phyloP scores from a whole-genome alignment of 1,284 basidiomycete genomes.

The Athelia sp. region DNA sequence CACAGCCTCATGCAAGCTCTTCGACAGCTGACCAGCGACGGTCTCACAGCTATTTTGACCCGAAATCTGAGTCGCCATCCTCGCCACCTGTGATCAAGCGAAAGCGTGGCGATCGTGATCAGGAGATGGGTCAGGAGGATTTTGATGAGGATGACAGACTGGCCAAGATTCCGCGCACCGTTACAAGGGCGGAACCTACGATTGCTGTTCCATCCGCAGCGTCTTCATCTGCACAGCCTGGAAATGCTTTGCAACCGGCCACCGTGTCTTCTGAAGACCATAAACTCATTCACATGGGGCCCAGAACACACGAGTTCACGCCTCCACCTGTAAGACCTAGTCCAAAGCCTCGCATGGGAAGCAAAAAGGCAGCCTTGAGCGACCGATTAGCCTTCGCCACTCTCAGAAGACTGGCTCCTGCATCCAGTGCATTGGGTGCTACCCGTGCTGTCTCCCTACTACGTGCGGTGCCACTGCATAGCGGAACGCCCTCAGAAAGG shows the following conservation, averaged over 20 bases:
- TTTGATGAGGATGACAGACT: conserved; percentile 1
- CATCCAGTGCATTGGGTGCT: neutral
- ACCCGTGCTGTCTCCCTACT: neutral
- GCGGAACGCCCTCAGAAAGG: neutral
- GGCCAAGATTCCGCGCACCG: neutral
- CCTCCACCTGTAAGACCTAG: neutral
- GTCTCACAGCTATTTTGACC: no score
- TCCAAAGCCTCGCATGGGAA: neutral
- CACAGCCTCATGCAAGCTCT: no score
- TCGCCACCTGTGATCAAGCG: neutral
- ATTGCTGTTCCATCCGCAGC: neutral
- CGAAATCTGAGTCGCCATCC: no score
- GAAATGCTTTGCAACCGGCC: neutral
- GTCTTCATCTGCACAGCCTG: neutral
- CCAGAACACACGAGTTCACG: neutral
- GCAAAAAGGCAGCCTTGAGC: neutral
- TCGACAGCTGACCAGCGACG: no score
- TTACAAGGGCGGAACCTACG: neutral
- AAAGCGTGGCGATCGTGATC: neutral
- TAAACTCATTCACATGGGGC: neutral
- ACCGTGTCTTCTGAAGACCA: neutral
- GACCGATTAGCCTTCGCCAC: neutral
- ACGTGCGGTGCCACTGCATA: neutral
- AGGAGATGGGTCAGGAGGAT: neutral
- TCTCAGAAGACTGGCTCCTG: neutral